A percentile compares a stretch with the other conserved stretches of the same genome.
Conservation (phyloP, 2,329 filamentous ascomycete genomes). For the Parascedosporium putredinis region DNA sequence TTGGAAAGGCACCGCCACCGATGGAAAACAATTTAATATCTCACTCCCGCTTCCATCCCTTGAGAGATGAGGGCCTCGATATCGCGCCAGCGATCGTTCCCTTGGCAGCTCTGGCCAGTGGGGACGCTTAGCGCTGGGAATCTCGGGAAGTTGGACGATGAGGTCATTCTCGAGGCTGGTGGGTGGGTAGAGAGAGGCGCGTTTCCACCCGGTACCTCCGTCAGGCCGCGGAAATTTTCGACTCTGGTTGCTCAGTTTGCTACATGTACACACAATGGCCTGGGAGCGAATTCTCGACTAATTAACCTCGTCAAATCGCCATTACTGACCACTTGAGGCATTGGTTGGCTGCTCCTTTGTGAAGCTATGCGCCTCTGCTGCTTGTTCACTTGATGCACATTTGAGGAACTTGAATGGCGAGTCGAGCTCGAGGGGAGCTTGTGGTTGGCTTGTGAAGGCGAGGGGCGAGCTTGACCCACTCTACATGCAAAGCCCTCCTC, state of each 20-base stretch:
- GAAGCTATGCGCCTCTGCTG: too few relatives aligned
- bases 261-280: background rate
- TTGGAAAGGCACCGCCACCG: background rate
- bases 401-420: too few relatives aligned
- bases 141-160: background rate
- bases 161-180: background rate
- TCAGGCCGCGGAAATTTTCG: background rate
- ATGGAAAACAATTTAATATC: background rate
- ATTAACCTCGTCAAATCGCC: too few relatives aligned
- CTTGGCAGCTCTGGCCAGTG: background rate
- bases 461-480: too few relatives aligned
- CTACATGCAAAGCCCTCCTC: too few relatives aligned
- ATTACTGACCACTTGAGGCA: too few relatives aligned
- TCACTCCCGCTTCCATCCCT: background rate
- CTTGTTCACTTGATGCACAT: too few relatives aligned
- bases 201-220: background rate
- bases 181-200: background rate
- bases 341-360: too few relatives aligned
- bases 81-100: background rate
- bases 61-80: background rate
- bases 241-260: too few relatives aligned
- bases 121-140: background rate
- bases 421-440: too few relatives aligned
- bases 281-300: too few relatives aligned
- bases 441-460: too few relatives aligned